Percentiles rank a stretch among this genome's conserved stretches.
Evolutionary conservation across 73 alveolate species (phyloP).

Genomic region (Breviolum minutum): DNA sequence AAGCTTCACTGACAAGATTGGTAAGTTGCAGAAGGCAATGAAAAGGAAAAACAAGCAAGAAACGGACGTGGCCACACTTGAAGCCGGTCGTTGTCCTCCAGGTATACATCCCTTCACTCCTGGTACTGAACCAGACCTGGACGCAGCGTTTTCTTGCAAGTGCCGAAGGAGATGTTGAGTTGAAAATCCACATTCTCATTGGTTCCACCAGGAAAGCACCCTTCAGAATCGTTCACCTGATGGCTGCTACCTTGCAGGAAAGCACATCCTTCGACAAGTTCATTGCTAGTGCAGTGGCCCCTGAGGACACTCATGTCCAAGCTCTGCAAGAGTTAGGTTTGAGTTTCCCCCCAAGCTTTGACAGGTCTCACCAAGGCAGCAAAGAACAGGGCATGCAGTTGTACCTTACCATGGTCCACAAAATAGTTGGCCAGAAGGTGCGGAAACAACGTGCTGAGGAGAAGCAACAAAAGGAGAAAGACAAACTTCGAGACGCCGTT

Average conservation of each 20-base stretch:
- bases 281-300: background rate
- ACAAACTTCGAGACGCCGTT: background rate
- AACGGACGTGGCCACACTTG: background rate
- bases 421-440: background rate
- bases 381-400: background rate
- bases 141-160: background rate
- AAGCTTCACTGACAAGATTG: conserved; percentile 36
- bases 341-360: background rate
- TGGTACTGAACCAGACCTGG: conserved; percentile 28
- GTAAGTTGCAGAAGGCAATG: conserved; percentile 8
- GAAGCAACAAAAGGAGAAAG: background rate
- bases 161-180: background rate
- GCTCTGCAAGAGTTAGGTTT: background rate
- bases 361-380: background rate
- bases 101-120: conserved; percentile 13
- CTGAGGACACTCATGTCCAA: conserved; percentile 1
- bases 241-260: background rate
- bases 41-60: background rate
- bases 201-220: background rate
- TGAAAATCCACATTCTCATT: background rate
- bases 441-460: background rate
- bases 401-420: conserved; percentile 35
- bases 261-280: background rate
- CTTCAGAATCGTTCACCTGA: background rate
- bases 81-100: background rate